Evolutionary conservation across 495 filamentous ascomycete genomes (phyloP), one percentile per base, ranked within the genome.

Genomic region (Aspergillus bridgeri): DNA sequence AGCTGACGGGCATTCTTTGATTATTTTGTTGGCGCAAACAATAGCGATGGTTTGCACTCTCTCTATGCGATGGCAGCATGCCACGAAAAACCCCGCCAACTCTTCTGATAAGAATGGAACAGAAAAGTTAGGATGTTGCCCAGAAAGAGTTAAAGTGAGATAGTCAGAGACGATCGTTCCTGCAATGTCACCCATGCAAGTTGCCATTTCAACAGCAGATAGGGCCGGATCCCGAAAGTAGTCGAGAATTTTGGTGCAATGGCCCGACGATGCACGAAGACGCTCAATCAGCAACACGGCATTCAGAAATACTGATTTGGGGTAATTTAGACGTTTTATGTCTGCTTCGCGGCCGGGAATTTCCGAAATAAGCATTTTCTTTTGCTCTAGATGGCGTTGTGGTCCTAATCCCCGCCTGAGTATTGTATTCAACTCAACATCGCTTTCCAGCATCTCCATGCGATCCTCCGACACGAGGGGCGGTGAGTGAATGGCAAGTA

Each of bases 221-320:
- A 98, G 83, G 63, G 88, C 89, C 5, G 89, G 91, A 64, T 98
- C 94, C 3, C 93, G 81, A 71, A 97, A 98, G 74, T 98, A 98
- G 17, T 83, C 83, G 15, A 97, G 78, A 20, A 89, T 85, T 64
- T 92, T 89, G 27, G 90, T 93, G 70, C 91, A 96, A 61, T 95
- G 86, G 21, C 94, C 95, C 17, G 86, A 79, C 56, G 85, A 84
- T 21, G 90, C 90, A 57, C 95, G 85, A 24, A 96, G 76, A 61
- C 81, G 91, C 68, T 96, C 94, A 19, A 98, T 82, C 7, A 96
- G 76, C 59, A 91, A 84, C 5, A 91, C 86, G 20, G 95, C 87
- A 54, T 91, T 92, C 1, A 98, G 79, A 62, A 97, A 98, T 20
- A 98, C 85, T n/a, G 86, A 84, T 60, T 93, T 89, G 3, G 90